A percentile compares a stretch with the other conserved stretches of the same genome.
These are phyloP conservation scores for Sechiopsis laciniata DNA, from an alignment of 306 rosid species.

Conservation along the genomic window DNA sequence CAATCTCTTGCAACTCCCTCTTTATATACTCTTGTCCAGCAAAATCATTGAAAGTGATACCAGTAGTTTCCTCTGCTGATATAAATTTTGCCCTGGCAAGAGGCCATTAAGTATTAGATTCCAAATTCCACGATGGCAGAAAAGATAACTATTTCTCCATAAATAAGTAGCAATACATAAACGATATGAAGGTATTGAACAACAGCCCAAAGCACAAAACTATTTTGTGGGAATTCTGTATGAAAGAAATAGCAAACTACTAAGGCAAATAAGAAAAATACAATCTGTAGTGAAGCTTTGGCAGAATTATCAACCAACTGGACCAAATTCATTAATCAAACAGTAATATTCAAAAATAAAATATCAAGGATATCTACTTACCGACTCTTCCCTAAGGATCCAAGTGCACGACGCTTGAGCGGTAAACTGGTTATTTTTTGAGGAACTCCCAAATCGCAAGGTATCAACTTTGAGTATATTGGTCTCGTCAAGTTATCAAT, in stretches of 20 bases:
- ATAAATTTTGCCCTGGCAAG: conserved; percentile 87
- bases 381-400: conserved; percentile 94
- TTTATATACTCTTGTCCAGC: conserved; percentile 99
- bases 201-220: background rate
- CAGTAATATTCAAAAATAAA: conserved; percentile 18
- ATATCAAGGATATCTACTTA: conserved; percentile 30
- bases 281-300: background rate
- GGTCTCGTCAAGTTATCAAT: conserved; percentile 84
- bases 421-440: conserved; percentile 44
- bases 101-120: conserved; percentile 39
- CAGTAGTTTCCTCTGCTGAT: conserved; percentile 97
- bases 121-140: conserved; percentile 30
- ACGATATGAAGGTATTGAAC: background rate
- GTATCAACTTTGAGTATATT: conserved; percentile 82
- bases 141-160: conserved; percentile 9
- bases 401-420: conserved; percentile 54
- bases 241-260: background rate
- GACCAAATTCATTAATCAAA: background rate
- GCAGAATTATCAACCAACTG: conserved; percentile 10
- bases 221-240: background rate
- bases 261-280: background rate
- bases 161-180: background rate
- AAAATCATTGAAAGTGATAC: conserved; percentile 90
- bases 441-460: conserved; percentile 82
- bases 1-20: conserved; percentile 91